Conservation (phyloP, 2,329 filamentous ascomycete species). For the Pseudopyrenochaeta lycopersici region DNA sequence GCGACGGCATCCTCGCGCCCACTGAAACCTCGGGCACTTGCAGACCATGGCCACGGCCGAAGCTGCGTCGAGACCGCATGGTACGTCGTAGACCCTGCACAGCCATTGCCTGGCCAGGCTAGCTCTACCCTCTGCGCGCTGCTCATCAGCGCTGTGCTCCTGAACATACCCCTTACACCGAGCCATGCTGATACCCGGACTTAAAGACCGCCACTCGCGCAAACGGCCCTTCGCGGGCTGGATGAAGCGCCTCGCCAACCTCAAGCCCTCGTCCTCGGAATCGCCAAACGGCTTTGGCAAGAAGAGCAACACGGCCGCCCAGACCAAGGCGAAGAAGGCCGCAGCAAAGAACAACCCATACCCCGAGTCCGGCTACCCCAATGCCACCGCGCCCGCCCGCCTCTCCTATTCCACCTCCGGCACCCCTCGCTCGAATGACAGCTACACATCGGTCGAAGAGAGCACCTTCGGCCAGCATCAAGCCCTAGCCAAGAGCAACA, state of each 20-base stretch:
- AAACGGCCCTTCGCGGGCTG: slow-evolving; percentile 89
- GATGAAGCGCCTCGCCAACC: slow-evolving; percentile 91
- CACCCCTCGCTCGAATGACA: slow-evolving; percentile 51
- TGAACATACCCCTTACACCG: slow-evolving; percentile 4
- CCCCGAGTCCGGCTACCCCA: slow-evolving; percentile 75
- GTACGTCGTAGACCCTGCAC: slow-evolving; percentile 46
- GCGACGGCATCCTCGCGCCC: slow-evolving; percentile 3
- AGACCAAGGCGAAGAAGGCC: slow-evolving; percentile 61
- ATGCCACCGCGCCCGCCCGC: slow-evolving; percentile 54
- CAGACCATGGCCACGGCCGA: slow-evolving; percentile 55
- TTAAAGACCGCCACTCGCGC: slow-evolving; percentile 74
- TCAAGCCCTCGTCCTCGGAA: slow-evolving; percentile 79
- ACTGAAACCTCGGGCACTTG: slow-evolving; percentile 17
- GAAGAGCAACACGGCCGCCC: slow-evolving; percentile 42
- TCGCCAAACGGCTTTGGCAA: slow-evolving; percentile 52
- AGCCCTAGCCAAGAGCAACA: slow-evolving; percentile 69
- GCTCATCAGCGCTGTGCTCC: slow-evolving; percentile 3
- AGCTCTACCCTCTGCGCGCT: neutral
- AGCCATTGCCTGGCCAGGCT: slow-evolving; percentile 19
- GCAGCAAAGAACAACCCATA: slow-evolving; percentile 89
- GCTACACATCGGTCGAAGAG: slow-evolving; percentile 68
- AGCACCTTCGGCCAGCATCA: slow-evolving; percentile 58
- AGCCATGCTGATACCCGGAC: slow-evolving; percentile 35
- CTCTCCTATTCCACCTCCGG: slow-evolving; percentile 62
- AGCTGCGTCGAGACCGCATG: slow-evolving; percentile 54